Conservation (phyloP, 2,329 filamentous ascomycete genomes). For the Bipolaris sorokiniana region DNA sequence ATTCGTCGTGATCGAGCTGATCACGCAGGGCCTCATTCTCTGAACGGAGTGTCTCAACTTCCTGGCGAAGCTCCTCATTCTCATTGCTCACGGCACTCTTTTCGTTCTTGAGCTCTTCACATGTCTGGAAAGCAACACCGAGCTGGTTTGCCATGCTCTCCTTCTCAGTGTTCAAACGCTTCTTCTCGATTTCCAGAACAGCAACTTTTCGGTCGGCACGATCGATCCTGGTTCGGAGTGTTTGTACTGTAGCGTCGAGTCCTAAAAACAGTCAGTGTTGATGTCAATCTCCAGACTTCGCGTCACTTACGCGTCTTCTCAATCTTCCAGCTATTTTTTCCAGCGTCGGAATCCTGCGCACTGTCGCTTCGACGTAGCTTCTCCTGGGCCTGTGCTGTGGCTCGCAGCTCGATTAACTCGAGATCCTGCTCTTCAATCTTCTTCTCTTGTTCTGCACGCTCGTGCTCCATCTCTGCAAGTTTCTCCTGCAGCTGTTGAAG, state of each 20-base stretch:
- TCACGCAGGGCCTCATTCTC: constrained; percentile 45
- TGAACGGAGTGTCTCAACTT: constrained; percentile 43
- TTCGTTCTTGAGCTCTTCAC: constrained; percentile 57
- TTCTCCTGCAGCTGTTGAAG: constrained; percentile 65
- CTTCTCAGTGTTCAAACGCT: constrained; percentile 67
- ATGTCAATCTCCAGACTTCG: not conserved
- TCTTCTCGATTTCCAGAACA: constrained; percentile 67
- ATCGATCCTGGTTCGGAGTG: constrained; percentile 67
- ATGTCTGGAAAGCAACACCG: constrained; percentile 65
- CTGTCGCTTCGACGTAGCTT: constrained; percentile 54
- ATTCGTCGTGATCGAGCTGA: constrained; percentile 42
- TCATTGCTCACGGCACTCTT: constrained; percentile 49
- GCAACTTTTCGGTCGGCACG: constrained; percentile 67
- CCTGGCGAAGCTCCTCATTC: constrained; percentile 46
- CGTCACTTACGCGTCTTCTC: constrained; percentile 64
- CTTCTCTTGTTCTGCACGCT: constrained; percentile 59
- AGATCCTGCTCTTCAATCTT: constrained; percentile 59
- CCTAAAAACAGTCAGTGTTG: constrained; percentile 49
- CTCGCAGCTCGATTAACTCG: constrained; percentile 59
- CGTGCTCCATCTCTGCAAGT: constrained; percentile 61
- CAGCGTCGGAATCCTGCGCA: constrained; percentile 56
- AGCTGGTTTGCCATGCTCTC: constrained; percentile 69
- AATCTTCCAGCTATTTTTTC: constrained; percentile 45
- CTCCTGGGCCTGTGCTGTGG: constrained; percentile 53
- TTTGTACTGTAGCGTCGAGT: constrained; percentile 65